Evolutionary conservation across 805 yeast species (phyloP), one percentile per base, ranked within the genome.

Genomic region (Candida methanosorbosa): DNA sequence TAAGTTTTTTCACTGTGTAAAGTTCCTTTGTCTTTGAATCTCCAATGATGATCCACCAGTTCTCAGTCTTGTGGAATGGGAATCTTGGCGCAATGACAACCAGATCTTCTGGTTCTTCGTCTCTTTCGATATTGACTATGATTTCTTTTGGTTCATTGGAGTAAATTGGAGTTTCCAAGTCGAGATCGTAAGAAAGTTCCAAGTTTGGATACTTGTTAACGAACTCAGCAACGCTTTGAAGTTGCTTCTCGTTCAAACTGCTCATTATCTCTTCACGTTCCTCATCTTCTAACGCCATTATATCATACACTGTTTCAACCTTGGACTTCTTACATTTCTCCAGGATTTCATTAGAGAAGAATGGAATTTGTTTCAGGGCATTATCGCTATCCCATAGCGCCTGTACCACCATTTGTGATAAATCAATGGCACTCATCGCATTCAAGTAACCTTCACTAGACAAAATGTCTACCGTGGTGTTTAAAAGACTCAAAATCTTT

Each of bases 11-110:
- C 40, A 86, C 77, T 0, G 86, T 88, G 44, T 76, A 79, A 23
- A 90, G 55, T 46, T 79, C 81, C 38, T 68, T 74, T 1, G 68
- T 62, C 2, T 57, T 51, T 1, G 69, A 48, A 41, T 82, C 82
- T 5, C 97, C 97, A 27, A 88, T 57, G 6, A 90, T 80, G 16
- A 90, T 52, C 95, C 97, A 88, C 97, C 97, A 73, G 38, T 66
- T 69, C 49, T 83, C 92, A 7, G 63, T 52, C 57, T 81, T 85
- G 2, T 61, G 50, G 32, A 50, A 57, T 4, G 94, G 88, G 50
- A 64, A 84, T 29, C 48, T 55, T n/a, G 74, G 70, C 5, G 85
- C 63, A 9, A 65, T 67, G 3, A 81, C 90, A 3, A 57, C 54
- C 27, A 79, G 51, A 42, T 79, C 83, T 2, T 66, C 73, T 5